phyloP scores from a whole-genome alignment of 164 flowering plant genomes.

The Macadamia tetraphylla region DNA sequence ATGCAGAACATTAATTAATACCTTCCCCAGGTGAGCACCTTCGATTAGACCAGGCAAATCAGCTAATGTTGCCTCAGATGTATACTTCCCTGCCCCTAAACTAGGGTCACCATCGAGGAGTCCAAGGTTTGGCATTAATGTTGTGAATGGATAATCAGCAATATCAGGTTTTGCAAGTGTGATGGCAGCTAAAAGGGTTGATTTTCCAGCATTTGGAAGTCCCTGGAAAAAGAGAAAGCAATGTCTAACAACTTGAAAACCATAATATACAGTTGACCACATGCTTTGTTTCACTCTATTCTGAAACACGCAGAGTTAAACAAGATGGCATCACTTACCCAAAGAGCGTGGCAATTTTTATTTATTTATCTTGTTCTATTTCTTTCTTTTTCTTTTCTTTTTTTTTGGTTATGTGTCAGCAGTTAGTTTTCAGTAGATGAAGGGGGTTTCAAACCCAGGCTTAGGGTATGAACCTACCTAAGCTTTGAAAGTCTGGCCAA shows the following conservation, averaged over 20 bases:
- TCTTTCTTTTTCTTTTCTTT: too few species aligned
- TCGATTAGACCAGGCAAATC: slow-evolving; percentile 98
- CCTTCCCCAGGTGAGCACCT: slow-evolving; percentile 99
- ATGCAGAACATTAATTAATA: slow-evolving; percentile 17
- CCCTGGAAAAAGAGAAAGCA: slow-evolving; percentile 43
- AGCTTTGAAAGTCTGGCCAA: too few species aligned
- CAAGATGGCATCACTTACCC: too few species aligned
- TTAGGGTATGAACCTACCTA: too few species aligned
- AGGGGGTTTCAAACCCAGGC: too few species aligned
- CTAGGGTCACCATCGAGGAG: slow-evolving; percentile 92
- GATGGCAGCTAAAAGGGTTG: slow-evolving; percentile 83
- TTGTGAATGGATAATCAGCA: slow-evolving; percentile 97
- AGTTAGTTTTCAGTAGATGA: too few species aligned
- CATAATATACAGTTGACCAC: background rate
- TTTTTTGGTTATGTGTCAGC: too few species aligned
- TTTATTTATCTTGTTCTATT: too few species aligned
- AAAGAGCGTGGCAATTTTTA: too few species aligned
- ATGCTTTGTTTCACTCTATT: too few species aligned
- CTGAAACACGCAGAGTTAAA: too few species aligned
- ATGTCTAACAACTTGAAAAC: slow-evolving; percentile 3
- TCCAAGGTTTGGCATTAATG: slow-evolving; percentile 98
- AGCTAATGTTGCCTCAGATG: slow-evolving; percentile 89
- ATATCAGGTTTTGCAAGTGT: slow-evolving; percentile 92
- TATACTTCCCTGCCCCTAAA: slow-evolving; percentile 70
- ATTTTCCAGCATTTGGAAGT: slow-evolving; percentile 99